Base-by-base conservation (phyloP, 164 flowering plant species). In the Houttuynia cordata region DNA sequence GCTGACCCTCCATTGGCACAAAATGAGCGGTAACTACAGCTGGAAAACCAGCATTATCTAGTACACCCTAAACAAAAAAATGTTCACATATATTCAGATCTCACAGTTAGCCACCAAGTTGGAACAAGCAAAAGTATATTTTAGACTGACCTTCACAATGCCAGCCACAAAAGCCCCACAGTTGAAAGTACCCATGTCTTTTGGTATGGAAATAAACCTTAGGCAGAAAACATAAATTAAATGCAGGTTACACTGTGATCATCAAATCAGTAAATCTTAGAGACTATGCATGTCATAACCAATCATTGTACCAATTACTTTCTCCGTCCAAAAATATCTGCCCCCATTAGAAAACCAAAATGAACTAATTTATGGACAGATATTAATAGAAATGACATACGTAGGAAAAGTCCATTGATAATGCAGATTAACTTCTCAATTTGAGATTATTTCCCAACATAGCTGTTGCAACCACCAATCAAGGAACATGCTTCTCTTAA, bases 91-190 rank as follows among this genome's bases (percentile, higher is more conserved):
- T 15, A 37, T 63, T 76, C 12, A 73, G 25, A 62, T 41, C 15
- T 10, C 25, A 70, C 37, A 18, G 45, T 17, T 10, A 17, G 7
- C 59, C 45, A 53, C 30, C 20, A 55, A 72, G 40, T 12, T 7
- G 9, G 52, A 61, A 19, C 19, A 1, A 34, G 34, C 22, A 47
- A 51, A 34, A 37, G 14, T 60, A 19, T 12, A 49, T 50, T 54
- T 49, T 24, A 62, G 10, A 63, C 85, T 64, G 69, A 93, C 99
- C 85, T 83, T 82, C 55, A 94, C 99, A 67, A 94, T 83, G 64
- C 99, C 99, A 75, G 99, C 99, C 71, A 88, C 99, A 87, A 94
- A 94, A 51, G 99, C 99, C n/a, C 99, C 99, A 64, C 97, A 94
- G 56, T 94, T 94, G 64, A 94, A 94, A 40, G 99, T 81, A n/a